Conservation (phyloP, 805 yeast species). For the Saturnispora bothae region DNA sequence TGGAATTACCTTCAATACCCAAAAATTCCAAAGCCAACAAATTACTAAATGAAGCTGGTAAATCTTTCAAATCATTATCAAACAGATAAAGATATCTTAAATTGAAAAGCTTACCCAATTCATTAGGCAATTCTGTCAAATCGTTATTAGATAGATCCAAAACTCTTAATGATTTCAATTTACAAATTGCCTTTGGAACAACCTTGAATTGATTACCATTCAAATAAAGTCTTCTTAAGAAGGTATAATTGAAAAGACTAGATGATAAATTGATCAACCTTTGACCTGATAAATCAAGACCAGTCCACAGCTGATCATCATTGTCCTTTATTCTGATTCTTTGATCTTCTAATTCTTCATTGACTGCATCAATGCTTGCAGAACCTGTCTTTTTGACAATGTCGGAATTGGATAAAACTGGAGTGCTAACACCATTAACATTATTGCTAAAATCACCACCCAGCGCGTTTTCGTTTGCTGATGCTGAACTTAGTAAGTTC, state of each 20-base stretch:
- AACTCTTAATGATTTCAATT: constrained; percentile 64
- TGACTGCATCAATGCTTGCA: constrained; percentile 26
- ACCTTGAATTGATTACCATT: constrained; percentile 70
- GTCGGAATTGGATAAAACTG: constrained; percentile 25
- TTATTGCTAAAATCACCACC: not conserved
- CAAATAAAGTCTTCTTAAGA: constrained; percentile 76
- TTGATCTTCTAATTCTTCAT: constrained; percentile 59
- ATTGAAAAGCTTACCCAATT: constrained; percentile 72
- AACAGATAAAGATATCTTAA: constrained; percentile 76
- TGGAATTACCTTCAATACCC: constrained; percentile 89
- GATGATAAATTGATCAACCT: constrained; percentile 63
- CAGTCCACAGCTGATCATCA: constrained; percentile 87
- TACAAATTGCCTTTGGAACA: constrained; percentile 59
- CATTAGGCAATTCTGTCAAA: constrained; percentile 64
- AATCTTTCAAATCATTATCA: constrained; percentile 65
- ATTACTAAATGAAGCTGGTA: constrained; percentile 82
- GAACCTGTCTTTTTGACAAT: constrained; percentile 23
- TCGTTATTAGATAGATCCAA: constrained; percentile 77
- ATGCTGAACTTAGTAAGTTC: constrained; percentile 18
- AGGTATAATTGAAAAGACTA: constrained; percentile 67
- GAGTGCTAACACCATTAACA: constrained; percentile 30
- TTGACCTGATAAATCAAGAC: constrained; percentile 85
- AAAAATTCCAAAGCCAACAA: constrained; percentile 74
- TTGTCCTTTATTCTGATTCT: constrained; percentile 47
- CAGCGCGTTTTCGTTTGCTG: not conserved